These are phyloP conservation scores for Aspergillus tamarii DNA, from an alignment of 2,329 filamentous ascomycete genomes.

Conservation along the genomic window DNA sequence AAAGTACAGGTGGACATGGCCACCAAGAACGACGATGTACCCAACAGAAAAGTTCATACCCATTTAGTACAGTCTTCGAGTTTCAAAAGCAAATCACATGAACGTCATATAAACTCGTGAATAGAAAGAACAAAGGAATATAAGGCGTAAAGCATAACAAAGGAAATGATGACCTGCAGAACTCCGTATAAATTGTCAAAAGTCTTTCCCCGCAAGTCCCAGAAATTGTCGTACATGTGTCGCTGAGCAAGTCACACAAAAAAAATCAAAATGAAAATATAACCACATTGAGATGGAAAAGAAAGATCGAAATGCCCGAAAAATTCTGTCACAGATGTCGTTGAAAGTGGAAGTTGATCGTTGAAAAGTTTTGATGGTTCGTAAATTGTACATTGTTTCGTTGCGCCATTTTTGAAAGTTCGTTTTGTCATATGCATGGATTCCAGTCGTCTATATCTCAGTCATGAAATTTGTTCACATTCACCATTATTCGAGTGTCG, in stretches of 20 bases:
- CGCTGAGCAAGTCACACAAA: constrained; percentile 8
- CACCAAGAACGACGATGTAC: constrained; percentile 13
- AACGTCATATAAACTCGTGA: constrained; percentile 16
- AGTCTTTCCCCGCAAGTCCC: constrained; percentile 18
- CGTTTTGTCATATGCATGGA: constrained; percentile 23
- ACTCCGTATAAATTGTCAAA: constrained; percentile 16
- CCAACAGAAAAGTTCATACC: constrained; percentile 9
- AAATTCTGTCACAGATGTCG: constrained; percentile 18
- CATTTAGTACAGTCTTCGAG: constrained; percentile 18
- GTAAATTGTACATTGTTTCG: constrained; percentile 28
- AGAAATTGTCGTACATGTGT: constrained; percentile 22
- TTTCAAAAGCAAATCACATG: constrained; percentile 21
- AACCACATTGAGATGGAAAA: constrained; percentile 10
- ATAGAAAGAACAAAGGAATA: constrained; percentile 13
- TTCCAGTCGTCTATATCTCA: constrained; percentile 25
- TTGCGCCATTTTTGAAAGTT: constrained; percentile 18
- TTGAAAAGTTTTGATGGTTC: constrained; percentile 14
- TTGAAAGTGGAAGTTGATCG: constrained; percentile 16
- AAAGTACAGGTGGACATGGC: constrained; percentile 16
- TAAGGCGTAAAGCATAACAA: constrained; percentile 16
- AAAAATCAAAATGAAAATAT: constrained; percentile 8
- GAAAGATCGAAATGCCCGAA: constrained; percentile 16
- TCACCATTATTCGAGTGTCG: constrained; percentile 19
- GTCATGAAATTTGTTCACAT: constrained; percentile 25
- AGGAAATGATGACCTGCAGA: constrained; percentile 28